Conservation (phyloP, 805 yeast species). For the Starmerella geochares region DNA sequence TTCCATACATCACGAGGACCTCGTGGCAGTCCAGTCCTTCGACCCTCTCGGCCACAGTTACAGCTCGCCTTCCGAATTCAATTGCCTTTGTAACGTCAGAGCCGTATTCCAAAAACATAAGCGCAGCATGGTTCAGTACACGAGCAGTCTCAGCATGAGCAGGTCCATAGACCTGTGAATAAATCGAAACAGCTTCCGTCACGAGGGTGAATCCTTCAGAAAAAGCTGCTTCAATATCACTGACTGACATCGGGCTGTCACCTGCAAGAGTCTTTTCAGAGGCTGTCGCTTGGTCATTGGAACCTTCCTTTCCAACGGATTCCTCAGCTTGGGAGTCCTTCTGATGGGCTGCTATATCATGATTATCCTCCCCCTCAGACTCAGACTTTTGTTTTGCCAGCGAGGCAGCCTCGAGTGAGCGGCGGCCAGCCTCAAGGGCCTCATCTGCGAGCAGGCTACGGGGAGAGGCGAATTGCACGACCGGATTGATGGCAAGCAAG, state of each 20-base stretch:
- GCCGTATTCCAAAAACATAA: conserved; percentile 48
- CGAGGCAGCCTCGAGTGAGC: conserved; percentile 16
- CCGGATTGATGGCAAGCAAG: conserved; percentile 59
- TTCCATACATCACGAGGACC: conserved; percentile 58
- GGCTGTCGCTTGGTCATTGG: neutral
- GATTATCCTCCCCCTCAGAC: too few relatives aligned
- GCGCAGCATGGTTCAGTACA: conserved; percentile 55
- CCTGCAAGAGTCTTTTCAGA: neutral
- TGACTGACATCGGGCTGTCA: conserved; percentile 1
- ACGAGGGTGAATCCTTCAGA: conserved; percentile 48
- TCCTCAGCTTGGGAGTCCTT: neutral
- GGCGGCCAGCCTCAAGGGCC: conserved; percentile 38
- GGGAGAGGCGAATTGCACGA: conserved; percentile 60
- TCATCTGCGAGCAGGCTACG: conserved; percentile 63
- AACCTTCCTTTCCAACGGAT: neutral
- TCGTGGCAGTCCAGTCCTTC: conserved; percentile 74
- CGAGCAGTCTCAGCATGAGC: conserved; percentile 71
- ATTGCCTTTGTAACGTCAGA: conserved; percentile 51
- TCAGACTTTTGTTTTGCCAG: neutral
- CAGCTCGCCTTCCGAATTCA: conserved; percentile 55
- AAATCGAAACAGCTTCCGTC: conserved; percentile 57
- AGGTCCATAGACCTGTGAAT: conserved; percentile 74
- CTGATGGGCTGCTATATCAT: too few relatives aligned
- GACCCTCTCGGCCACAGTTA: conserved; percentile 66
- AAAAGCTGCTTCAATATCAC: conserved; percentile 19